A percentile compares a stretch with the other conserved stretches of the same genome.
These are phyloP conservation scores for Penicillium herquei DNA, from an alignment of 495 filamentous ascomycete genomes.

Conservation along the genomic window DNA sequence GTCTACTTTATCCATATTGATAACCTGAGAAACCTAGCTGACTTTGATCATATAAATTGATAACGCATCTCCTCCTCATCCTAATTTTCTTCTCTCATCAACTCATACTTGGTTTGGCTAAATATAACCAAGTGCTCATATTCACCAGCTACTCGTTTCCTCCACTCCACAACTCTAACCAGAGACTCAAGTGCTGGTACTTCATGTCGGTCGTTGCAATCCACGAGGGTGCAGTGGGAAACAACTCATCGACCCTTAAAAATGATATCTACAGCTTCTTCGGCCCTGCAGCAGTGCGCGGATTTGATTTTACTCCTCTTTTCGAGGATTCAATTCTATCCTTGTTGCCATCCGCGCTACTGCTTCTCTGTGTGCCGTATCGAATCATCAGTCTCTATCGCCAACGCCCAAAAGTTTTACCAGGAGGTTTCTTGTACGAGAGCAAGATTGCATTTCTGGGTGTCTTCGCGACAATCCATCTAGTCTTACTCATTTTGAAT, in stretches of 20 bases:
- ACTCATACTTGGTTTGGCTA: too few species aligned
- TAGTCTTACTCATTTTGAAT: neutral
- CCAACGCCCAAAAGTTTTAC: neutral
- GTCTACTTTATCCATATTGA: too few species aligned
- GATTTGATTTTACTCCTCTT: constrained; percentile 5
- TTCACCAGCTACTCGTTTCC: too few species aligned
- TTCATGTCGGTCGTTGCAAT: neutral
- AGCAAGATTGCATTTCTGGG: neutral
- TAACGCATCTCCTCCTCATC: too few species aligned
- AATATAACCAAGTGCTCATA: too few species aligned
- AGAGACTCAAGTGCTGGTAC: too few species aligned
- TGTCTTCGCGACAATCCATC: neutral
- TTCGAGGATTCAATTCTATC: constrained; percentile 2
- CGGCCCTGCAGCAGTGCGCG: neutral
- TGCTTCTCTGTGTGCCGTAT: constrained; percentile 1
- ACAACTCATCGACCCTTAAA: neutral
- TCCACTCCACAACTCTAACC: too few species aligned
- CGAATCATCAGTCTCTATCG: neutral
- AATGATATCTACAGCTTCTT: neutral
- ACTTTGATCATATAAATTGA: too few species aligned
- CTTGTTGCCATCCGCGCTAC: neutral
- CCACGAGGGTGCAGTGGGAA: neutral
- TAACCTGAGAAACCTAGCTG: too few species aligned
- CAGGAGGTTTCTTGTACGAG: neutral
- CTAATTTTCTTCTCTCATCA: too few species aligned